A percentile compares a stretch with the other conserved stretches of the same genome.
Evolutionary conservation across 2,329 filamentous ascomycete species (phyloP).

Genomic region (Paraphaeosphaeria minitans): DNA sequence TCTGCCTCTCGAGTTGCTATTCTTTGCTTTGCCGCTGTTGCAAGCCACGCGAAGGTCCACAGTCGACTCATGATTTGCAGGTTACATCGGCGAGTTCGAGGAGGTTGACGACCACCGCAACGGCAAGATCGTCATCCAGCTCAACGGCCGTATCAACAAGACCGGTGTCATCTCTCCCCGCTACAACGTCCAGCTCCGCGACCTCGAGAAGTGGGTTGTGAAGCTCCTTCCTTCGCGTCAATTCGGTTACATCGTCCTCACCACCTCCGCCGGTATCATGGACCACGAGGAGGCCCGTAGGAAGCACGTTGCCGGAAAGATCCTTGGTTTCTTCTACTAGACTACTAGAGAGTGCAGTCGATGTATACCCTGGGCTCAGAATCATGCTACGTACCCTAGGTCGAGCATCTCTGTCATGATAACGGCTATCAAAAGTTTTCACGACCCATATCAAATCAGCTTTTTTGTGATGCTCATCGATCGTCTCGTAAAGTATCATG

Average conservation of each 20-base stretch:
- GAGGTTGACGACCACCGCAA: constrained; percentile 99
- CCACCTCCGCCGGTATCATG: constrained; percentile 99
- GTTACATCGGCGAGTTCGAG: constrained; percentile 99
- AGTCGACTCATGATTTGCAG: constrained; percentile 62
- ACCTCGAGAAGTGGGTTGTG: constrained; percentile 99
- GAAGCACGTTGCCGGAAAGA: constrained; percentile 99
- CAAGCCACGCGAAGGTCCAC: too few relatives aligned
- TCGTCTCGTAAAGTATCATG: not conserved
- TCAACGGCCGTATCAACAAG: constrained; percentile 95
- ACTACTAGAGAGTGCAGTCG: constrained; percentile 68
- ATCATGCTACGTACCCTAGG: constrained; percentile 28
- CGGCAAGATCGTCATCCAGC: constrained; percentile 99
- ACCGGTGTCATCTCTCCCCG: constrained; percentile 98
- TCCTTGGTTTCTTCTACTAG: constrained; percentile 99
- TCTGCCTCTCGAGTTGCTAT: too few relatives aligned
- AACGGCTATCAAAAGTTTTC: constrained; percentile 43
- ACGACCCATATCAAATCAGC: constrained; percentile 15
- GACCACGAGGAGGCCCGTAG: constrained; percentile 99
- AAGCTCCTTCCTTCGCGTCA: constrained; percentile 99
- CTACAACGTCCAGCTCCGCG: constrained; percentile 97
- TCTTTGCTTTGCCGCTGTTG: too few relatives aligned
- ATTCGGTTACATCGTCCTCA: constrained; percentile 99
- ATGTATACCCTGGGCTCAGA: constrained; percentile 38
- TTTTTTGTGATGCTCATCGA: not conserved
- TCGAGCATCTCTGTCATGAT: constrained; percentile 35